These are phyloP conservation scores for Lentinula lateritia DNA, from an alignment of 768 basidiomycete species.

Conservation along the genomic window DNA sequence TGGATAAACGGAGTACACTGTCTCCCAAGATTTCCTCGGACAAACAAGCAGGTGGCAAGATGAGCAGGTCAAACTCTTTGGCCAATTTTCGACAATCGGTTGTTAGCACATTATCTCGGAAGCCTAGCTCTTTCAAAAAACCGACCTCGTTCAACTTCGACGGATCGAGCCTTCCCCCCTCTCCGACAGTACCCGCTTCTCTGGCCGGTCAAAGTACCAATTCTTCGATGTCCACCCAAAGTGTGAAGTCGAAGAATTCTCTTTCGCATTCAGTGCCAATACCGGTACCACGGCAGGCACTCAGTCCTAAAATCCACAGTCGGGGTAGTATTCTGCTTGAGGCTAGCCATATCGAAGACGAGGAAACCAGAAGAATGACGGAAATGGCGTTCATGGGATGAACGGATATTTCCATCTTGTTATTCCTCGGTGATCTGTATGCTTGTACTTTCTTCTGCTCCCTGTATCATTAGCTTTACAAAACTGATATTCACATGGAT, in stretches of 20 bases:
- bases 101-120: conserved; percentile 26
- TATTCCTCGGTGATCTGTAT: background rate
- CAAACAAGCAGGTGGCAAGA: background rate
- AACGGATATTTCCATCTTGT: background rate
- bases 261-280: background rate
- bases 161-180: conserved; percentile 32
- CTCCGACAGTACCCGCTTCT: conserved; percentile 22
- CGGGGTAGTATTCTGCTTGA: conserved; percentile 50
- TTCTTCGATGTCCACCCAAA: background rate
- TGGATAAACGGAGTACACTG: background rate
- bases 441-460: background rate
- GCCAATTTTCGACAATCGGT: conserved; percentile 42
- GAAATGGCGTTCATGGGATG: conserved; percentile 63
- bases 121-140: conserved; percentile 14
- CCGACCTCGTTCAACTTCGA: conserved; percentile 20
- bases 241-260: background rate
- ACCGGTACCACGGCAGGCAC: conserved; percentile 28
- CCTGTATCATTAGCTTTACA: too few relatives aligned
- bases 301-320: conserved; percentile 57
- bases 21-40: background rate
- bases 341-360: conserved; percentile 54
- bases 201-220: conserved; percentile 3
- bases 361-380: conserved; percentile 62
- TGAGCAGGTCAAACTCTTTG: conserved; percentile 31
- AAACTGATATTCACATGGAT: too few relatives aligned